Conservation (phyloP, 108 stramenopile species). For the Stephanodiscus minutulus region DNA sequence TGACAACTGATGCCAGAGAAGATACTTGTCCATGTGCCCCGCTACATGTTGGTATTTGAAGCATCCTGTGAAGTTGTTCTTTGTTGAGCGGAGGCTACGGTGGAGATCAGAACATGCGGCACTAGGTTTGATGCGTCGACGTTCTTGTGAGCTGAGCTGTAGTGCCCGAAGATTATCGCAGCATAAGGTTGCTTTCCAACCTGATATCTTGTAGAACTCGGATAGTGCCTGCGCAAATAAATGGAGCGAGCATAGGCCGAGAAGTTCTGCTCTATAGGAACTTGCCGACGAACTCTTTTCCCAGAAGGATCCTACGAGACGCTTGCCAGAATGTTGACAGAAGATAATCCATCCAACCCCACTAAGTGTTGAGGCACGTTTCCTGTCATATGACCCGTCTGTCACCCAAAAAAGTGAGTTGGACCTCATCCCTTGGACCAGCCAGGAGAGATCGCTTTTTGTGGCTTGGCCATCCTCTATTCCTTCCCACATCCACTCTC, state of each 20-base stretch:
- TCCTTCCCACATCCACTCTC: no score
- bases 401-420: not conserved
- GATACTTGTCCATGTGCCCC: not conserved
- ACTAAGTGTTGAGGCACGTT: not conserved
- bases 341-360: slow-evolving; percentile 1
- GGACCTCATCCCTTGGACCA: not conserved
- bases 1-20: not conserved
- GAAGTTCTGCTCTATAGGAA: not conserved
- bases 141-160: not conserved
- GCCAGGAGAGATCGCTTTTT: not conserved
- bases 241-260: no score
- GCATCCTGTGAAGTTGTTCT: not conserved
- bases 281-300: not conserved
- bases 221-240: no score
- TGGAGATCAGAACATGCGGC: not conserved
- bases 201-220: no score
- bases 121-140: not conserved
- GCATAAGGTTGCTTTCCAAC: no score
- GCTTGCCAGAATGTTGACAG: not conserved
- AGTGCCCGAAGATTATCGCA: not conserved
- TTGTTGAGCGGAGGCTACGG: not conserved
- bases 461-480: no score
- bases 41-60: not conserved
- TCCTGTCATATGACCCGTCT: not conserved
- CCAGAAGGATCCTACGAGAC: not conserved